Percentiles rank a stretch among this genome's conserved stretches.
Conservation (phyloP, 1,139 yeast genomes). For the Saccharomyces hybrid region DNA sequence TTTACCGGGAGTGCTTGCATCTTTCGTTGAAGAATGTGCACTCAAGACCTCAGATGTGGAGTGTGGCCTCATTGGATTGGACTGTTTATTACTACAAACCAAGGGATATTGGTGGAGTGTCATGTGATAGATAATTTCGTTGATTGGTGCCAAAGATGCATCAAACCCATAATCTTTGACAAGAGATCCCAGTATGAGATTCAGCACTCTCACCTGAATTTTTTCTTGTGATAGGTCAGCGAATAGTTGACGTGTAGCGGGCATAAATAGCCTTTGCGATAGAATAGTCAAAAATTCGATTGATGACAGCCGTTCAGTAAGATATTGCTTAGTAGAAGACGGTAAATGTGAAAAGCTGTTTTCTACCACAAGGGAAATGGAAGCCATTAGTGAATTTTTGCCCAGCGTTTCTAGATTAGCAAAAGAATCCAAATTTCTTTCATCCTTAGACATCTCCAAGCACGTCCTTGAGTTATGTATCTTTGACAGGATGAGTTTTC, state of each 20-base stretch:
- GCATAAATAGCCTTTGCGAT: conserved; percentile 18
- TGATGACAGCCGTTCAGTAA: conserved; percentile 42
- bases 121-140: conserved; percentile 58
- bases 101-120: conserved; percentile 47
- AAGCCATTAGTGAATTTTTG: conserved; percentile 42
- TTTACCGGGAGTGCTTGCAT: background rate
- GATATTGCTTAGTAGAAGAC: conserved; percentile 45
- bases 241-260: conserved; percentile 15
- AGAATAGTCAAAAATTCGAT: conserved; percentile 5
- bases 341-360: conserved; percentile 40
- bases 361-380: conserved; percentile 54
- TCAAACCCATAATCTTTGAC: conserved; percentile 78
- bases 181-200: conserved; percentile 59
- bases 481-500: conserved; percentile 34
- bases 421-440: conserved; percentile 11
- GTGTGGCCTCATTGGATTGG: background rate
- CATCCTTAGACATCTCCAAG: conserved; percentile 39
- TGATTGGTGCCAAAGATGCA: conserved; percentile 48
- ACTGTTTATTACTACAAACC: background rate
- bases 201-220: conserved; percentile 31
- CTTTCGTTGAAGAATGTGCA: background rate
- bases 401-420: conserved; percentile 50
- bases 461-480: conserved; percentile 64
- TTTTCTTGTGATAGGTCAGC: conserved; percentile 17
- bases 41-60: background rate